Conservation (phyloP, 2,329 filamentous ascomycete genomes). For the Fusarium concolor region DNA sequence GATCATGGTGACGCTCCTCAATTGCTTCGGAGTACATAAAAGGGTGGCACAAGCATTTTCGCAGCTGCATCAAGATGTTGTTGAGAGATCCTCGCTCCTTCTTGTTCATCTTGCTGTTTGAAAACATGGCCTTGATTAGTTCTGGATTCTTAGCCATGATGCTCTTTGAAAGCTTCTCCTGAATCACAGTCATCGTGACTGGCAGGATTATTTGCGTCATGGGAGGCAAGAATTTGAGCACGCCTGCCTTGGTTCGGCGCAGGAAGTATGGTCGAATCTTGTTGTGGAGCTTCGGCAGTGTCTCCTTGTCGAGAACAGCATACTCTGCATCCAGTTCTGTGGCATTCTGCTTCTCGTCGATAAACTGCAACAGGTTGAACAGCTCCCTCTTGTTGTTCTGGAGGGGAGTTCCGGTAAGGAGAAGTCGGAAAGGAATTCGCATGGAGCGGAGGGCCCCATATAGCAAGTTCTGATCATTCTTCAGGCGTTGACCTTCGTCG, state of each 20-base stretch:
- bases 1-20: conserved; percentile 79
- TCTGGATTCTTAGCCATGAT: conserved; percentile 92
- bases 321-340: conserved; percentile 80
- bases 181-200: conserved; percentile 92
- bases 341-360: conserved; percentile 79
- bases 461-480: conserved; percentile 88
- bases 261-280: conserved; percentile 80
- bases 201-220: conserved; percentile 96
- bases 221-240: conserved; percentile 89
- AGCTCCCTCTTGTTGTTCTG: conserved; percentile 96
- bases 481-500: conserved; percentile 94
- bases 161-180: conserved; percentile 93
- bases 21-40: conserved; percentile 93
- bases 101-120: conserved; percentile 72
- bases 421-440: conserved; percentile 82
- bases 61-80: conserved; percentile 95
- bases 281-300: conserved; percentile 82
- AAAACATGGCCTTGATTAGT: conserved; percentile 88
- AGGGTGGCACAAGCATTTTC: conserved; percentile 94
- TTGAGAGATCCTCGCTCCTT: conserved; percentile 83
- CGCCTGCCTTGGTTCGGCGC: conserved; percentile 86
- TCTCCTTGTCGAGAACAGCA: conserved; percentile 82
- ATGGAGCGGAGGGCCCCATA: conserved; percentile 80
- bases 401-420: conserved; percentile 91
- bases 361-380: conserved; percentile 96